A percentile compares a stretch with the other conserved stretches of the same genome.
Evolutionary conservation across 768 basidiomycete genomes (phyloP).

Genomic region (Suillus luteus): DNA sequence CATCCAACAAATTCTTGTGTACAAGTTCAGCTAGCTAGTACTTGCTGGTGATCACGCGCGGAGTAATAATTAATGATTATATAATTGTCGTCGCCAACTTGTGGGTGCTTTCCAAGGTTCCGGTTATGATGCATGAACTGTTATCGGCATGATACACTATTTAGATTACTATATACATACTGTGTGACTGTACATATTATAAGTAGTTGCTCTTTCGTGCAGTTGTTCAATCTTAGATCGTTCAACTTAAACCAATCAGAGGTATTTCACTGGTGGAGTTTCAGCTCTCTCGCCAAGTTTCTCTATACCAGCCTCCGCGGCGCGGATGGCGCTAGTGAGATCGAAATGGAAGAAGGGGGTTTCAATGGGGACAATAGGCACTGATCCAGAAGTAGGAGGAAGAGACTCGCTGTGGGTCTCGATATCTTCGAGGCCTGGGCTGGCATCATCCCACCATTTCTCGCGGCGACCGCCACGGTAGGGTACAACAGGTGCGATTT

Average conservation of each 20-base stretch:
- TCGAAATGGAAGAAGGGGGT: constrained; percentile 95
- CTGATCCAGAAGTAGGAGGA: constrained; percentile 10
- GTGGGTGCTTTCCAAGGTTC: not conserved
- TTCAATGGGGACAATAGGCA: constrained; percentile 46
- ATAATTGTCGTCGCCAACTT: not conserved
- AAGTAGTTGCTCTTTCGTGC: not conserved
- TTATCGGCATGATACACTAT: not conserved
- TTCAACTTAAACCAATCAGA: not conserved
- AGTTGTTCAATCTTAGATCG: not conserved
- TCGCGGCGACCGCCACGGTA: constrained; percentile 47
- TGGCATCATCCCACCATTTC: constrained; percentile 17
- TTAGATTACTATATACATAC: not conserved
- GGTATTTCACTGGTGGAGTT: not conserved
- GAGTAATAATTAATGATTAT: too few relatives aligned
- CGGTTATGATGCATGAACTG: too few relatives aligned
- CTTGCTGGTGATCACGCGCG: too few relatives aligned
- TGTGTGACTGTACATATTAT: not conserved
- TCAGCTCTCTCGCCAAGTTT: not conserved
- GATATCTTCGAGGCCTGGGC: constrained; percentile 28
- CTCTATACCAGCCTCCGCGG: constrained; percentile 53
- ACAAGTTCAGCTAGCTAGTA: not conserved
- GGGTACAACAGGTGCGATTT: constrained; percentile 80
- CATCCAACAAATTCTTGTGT: constrained; percentile 1
- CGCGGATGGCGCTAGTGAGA: constrained; percentile 66
- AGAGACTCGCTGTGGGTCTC: constrained; percentile 29